Percentiles rank a stretch among this genome's conserved stretches.
phyloP scores from a whole-genome alignment of 2,329 filamentous ascomycete species.

The Fusarium acutatum region DNA sequence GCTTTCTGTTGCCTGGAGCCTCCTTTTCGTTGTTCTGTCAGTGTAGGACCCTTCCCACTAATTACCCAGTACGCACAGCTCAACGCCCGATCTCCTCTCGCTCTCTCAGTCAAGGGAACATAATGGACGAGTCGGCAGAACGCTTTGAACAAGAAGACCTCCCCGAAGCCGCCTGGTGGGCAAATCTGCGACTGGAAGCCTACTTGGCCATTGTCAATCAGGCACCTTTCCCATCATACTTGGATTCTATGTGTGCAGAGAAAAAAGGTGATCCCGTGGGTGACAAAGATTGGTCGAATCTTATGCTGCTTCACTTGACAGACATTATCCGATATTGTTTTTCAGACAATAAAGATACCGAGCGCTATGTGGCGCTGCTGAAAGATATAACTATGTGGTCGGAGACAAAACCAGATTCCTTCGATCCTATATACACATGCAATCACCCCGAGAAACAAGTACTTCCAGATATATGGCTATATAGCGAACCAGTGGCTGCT shows the following conservation, averaged over 20 bases:
- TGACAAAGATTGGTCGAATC: slow-evolving; percentile 31
- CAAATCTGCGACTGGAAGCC: slow-evolving; percentile 30
- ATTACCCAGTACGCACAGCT: neutral
- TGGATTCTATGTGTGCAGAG: neutral
- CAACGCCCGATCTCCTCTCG: no score
- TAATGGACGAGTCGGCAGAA: neutral
- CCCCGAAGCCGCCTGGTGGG: neutral
- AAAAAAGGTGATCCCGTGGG: slow-evolving; percentile 6
- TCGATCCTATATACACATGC: slow-evolving; percentile 35
- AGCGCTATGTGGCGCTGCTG: slow-evolving; percentile 30
- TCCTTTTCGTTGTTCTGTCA: neutral
- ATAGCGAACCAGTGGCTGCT: slow-evolving; percentile 36
- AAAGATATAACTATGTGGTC: slow-evolving; percentile 37
- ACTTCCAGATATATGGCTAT: slow-evolving; percentile 40
- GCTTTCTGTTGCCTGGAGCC: neutral
- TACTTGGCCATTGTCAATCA: slow-evolving; percentile 35
- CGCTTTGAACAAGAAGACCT: neutral
- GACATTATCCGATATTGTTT: slow-evolving; percentile 41
- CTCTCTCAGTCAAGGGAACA: no score
- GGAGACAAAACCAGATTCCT: slow-evolving; percentile 35
- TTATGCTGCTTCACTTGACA: slow-evolving; percentile 37
- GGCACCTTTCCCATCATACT: slow-evolving; percentile 7
- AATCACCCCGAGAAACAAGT: neutral
- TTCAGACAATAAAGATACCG: slow-evolving; percentile 21
- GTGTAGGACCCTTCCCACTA: neutral